phyloP scores from a whole-genome alignment of 2,329 filamentous ascomycete genomes.

The Talaromyces sp. region DNA sequence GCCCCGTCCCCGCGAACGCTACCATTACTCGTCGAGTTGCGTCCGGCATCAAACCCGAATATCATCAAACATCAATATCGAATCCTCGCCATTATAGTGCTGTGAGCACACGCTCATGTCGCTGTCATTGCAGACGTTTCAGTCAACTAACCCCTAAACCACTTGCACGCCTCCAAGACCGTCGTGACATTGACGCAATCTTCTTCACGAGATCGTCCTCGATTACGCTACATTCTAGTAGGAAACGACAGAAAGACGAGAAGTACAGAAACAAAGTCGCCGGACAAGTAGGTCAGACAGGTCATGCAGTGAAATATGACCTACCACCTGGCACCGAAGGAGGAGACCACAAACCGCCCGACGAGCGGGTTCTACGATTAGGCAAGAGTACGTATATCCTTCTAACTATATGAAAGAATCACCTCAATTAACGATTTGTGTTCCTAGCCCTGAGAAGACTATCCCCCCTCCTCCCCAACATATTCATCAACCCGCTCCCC shows the following conservation, averaged over 20 bases:
- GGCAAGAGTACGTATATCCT: constrained; percentile 54
- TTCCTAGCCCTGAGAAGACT: constrained; percentile 55
- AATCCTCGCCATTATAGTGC: background rate
- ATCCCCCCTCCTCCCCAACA: constrained; percentile 60
- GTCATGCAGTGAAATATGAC: background rate
- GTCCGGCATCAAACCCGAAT: background rate
- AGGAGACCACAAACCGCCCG: constrained; percentile 48
- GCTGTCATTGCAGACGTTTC: constrained; percentile 12
- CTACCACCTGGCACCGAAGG: background rate
- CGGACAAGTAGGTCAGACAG: rapidly evolving
- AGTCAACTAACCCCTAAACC: constrained; percentile 11
- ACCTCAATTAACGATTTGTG: constrained; percentile 2
- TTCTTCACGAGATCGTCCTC: constrained; percentile 11
- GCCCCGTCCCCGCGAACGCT: constrained; percentile 4
- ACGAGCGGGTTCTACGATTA: constrained; percentile 60
- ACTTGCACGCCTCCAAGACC: constrained; percentile 11
- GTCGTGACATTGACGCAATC: constrained; percentile 4
- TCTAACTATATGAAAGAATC: background rate
- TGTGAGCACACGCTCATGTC: background rate
- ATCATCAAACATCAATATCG: background rate
- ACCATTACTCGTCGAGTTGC: constrained; percentile 15
- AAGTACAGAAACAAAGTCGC: background rate
- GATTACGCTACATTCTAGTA: constrained; percentile 21
- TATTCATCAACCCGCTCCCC: constrained; percentile 60
- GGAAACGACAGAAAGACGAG: background rate